Evolutionary conservation across 345 rosid genomes (phyloP).

Genomic region (Iberis pinnata): DNA sequence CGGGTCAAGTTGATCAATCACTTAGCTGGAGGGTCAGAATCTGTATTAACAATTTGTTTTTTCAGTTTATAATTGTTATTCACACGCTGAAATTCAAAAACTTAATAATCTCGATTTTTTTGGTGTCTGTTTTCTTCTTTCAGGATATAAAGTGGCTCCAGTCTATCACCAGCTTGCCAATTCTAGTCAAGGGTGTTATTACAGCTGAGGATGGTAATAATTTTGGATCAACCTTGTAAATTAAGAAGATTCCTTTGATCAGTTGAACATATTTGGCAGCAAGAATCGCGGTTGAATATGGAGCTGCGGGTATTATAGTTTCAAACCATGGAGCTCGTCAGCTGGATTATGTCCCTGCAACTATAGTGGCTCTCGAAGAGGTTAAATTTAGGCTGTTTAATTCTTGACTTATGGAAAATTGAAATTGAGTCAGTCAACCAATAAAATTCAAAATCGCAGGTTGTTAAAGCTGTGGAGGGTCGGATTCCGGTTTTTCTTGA

Average conservation of each 20-base stretch:
- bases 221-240: neutral
- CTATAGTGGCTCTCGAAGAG: conserved; percentile 83
- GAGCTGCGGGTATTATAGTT: conserved; percentile 80
- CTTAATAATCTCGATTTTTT: neutral
- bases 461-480: conserved; percentile 74
- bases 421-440: no score
- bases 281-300: conserved; percentile 50
- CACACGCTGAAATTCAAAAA: neutral
- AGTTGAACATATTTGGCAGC: conserved; percentile 34
- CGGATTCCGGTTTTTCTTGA: conserved; percentile 71
- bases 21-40: conserved; percentile 74
- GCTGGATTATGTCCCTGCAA: conserved; percentile 64
- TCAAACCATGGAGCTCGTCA: conserved; percentile 90
- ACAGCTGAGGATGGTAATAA: conserved; percentile 64
- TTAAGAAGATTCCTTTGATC: neutral
- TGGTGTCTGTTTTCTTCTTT: neutral
- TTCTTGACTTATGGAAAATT: neutral
- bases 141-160: conserved; percentile 80
- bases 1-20: conserved; percentile 68
- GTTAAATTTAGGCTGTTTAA: conserved; percentile 28
- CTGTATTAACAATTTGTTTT: neutral
- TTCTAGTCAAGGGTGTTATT: conserved; percentile 74
- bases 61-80: neutral
- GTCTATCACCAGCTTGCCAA: conserved; percentile 66
- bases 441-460: conserved; percentile 39